Evolutionary conservation across 2,329 filamentous ascomycete species (phyloP).

Genomic region (Neonectria punicea): DNA sequence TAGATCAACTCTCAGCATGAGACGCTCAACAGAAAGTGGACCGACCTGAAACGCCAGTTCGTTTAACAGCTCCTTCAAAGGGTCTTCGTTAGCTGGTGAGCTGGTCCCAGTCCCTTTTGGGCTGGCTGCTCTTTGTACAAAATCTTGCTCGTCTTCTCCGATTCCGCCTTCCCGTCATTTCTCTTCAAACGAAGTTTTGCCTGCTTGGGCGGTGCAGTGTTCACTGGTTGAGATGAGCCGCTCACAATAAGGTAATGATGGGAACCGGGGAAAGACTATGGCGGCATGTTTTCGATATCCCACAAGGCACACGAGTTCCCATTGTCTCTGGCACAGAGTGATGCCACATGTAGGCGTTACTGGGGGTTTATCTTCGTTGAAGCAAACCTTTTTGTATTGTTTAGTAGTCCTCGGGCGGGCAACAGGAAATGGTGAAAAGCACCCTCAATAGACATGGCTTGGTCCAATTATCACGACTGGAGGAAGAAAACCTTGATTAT

Average conservation of each 20-base stretch:
- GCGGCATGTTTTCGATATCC: conserved; percentile 33
- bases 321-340: conserved; percentile 16
- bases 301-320: conserved; percentile 27
- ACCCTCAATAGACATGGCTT: conserved; percentile 14
- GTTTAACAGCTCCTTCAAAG: conserved; percentile 44
- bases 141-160: conserved; percentile 23
- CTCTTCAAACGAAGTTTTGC: conserved; percentile 17
- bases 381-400: conserved; percentile 18
- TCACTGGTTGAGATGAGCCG: conserved; percentile 27
- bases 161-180: conserved; percentile 20
- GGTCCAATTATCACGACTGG: conserved; percentile 28
- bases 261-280: conserved; percentile 25
- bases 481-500: conserved; percentile 42
- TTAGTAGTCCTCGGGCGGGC: conserved; percentile 10
- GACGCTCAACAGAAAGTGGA: conserved; percentile 79
- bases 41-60: conserved; percentile 73
- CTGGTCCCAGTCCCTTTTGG: conserved; percentile 10
- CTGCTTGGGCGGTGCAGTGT: conserved; percentile 20
- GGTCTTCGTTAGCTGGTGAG: conserved; percentile 9
- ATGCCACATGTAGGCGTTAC: conserved; percentile 26
- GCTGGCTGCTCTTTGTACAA: conserved; percentile 40
- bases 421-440: conserved; percentile 15
- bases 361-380: conserved; percentile 11
- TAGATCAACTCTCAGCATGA: conserved; percentile 79
- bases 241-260: conserved; percentile 35